Base-by-base conservation (phyloP, 495 filamentous ascomycete genomes). In the Lentithecium fluviatile region DNA sequence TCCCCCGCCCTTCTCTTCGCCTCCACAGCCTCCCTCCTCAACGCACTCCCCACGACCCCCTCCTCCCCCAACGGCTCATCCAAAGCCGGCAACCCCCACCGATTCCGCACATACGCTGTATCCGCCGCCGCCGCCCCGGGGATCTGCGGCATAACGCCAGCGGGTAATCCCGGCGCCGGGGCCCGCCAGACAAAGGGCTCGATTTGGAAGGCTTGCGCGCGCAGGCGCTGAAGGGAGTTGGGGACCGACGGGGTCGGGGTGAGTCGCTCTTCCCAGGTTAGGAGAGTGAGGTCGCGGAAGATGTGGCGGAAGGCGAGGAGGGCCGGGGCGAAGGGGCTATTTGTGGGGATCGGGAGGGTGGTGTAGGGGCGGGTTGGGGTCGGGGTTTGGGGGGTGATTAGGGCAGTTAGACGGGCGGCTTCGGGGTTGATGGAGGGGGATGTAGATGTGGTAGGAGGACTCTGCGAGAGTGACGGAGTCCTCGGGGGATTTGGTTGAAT, bases 211-310 rank as follows among this genome's bases (percentile, higher is more conserved):
- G 24, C 13, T 54, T 45, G 37, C 2, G 58, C 58, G 51, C 11
- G 40, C 13, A 17, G 1, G 12, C 25, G 36, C 23, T 56, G 53
- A n/a, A 42, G 42, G 2, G 6, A 32, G 29, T 3, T 4, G 10
- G 29, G 29, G 10, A 10, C 3, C 10, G 13, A 17, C 11, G 53
- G 29, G 5, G 20, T 2, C 15, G n/a, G 53, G 45, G 20, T 37
- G 15, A 71, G 37, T n/a, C 72, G 69, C 29, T 67, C 46, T n/a
- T 72, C 65, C 72, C 71, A 75, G n/a, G 64, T 12, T 2, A 72
- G 50, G 19, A 61, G 43, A 0, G 72, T 73, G 40, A 67, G 65
- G 52, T 64, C 60, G 7, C 52, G 49, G 68, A 75, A 75, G 20
- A 57, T 38, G 12, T 64, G 49, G 34, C 63, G 60, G 64, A 74